Conservation (phyloP, 148 eudicot genomes). For the Vaccinium darrowii region DNA sequence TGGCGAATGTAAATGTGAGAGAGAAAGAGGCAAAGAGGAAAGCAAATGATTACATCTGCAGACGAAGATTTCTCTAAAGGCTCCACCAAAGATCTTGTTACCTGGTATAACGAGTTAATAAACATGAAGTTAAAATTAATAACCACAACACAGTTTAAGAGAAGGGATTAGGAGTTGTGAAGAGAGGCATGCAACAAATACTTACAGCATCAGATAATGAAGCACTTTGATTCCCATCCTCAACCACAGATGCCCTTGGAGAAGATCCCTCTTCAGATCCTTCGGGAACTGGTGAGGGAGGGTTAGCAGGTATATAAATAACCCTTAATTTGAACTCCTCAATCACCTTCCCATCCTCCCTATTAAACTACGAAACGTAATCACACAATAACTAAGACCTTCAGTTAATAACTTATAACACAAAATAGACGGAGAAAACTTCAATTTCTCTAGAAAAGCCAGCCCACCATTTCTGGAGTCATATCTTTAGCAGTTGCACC, state of each 20-base stretch:
- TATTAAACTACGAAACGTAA: constrained; percentile 53
- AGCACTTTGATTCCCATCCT: constrained; percentile 50
- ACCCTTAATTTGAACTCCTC: constrained; percentile 82
- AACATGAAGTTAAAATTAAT: not conserved
- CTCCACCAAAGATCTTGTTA: constrained; percentile 42
- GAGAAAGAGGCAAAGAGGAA: not conserved
- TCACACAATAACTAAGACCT: constrained; percentile 20
- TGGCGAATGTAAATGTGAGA: not conserved
- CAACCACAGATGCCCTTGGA: constrained; percentile 49
- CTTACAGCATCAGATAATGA: constrained; percentile 60
- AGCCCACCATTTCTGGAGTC: constrained; percentile 59
- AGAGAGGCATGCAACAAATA: not conserved
- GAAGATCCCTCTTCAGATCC: constrained; percentile 90
- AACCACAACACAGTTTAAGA: not conserved
- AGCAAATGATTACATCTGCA: constrained; percentile 46
- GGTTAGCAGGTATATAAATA: constrained; percentile 73
- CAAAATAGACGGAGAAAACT: not conserved
- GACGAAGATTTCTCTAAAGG: constrained; percentile 52
- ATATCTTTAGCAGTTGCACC: constrained; percentile 60
- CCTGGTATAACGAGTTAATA: constrained; percentile 34
- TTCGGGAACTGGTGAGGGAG: constrained; percentile 95
- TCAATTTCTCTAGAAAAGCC: not conserved
- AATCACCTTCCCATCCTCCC: constrained; percentile 61
- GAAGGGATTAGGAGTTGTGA: not conserved
- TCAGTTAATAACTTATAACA: not conserved